Base-by-base conservation (phyloP, 352 stramenopile genomes). In the Globisporangium parvum region DNA sequence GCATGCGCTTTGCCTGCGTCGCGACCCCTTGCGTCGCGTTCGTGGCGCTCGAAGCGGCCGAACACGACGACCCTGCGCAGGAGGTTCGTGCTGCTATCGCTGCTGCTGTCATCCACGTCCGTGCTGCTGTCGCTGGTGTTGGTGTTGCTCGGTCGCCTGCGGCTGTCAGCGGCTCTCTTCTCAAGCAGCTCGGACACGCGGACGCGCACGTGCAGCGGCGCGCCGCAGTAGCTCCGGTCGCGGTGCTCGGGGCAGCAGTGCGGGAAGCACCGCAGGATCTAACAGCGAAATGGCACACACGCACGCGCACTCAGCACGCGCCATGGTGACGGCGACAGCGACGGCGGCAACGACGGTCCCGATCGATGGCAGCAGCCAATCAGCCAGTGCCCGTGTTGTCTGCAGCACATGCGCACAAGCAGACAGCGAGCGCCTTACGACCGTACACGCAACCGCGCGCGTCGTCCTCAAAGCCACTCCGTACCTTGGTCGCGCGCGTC, bases 221-320 rank as follows among this genome's bases (percentile, higher is more conserved):
- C 61, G 4, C 75, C 75, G 58, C 75, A 85, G 61, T 85, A 82
- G 54, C 71, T 77, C 3, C 74, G 70, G 12, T 61, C 57, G 4
- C 70, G 66, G 45, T 85, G 75, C 8, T 52, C 66, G 2, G 71
- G 71, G 49, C 75, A 85, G 54, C 75, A 85, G 45, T 85, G 75
- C 2, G 75, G 75, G 62, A 85, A 85, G 49, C 75, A 85, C n/a
- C n/a, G n/a, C n/a, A n/a, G n/a, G n/a, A n/a, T n/a, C n/a, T n/a
- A n/a, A n/a, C n/a, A n/a, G n/a, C n/a, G n/a, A n/a, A n/a, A n/a
- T n/a, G n/a, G n/a, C n/a, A n/a, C n/a, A n/a, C n/a, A n/a, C n/a
- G n/a, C n/a, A n/a, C n/a, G n/a, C n/a, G n/a, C n/a, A n/a, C n/a
- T n/a, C n/a, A n/a, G n/a, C n/a, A 5, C 71, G 74, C 39, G 81